Conservation (phyloP, 805 yeast species). For the Candida jianshihensis region DNA sequence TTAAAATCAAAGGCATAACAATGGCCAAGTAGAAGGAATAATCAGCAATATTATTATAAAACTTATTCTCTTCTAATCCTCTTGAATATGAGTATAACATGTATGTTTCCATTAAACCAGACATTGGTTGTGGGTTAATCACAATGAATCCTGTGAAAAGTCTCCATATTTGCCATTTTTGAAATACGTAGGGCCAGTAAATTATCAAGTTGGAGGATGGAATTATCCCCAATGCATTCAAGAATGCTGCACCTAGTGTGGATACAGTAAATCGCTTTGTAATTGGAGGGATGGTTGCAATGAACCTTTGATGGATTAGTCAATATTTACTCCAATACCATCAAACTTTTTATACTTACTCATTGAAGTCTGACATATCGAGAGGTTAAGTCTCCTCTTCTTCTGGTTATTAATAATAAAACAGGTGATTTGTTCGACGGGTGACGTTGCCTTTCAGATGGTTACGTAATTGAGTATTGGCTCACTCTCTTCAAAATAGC, state of each 20-base stretch:
- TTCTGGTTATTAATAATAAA: background rate
- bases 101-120: conserved; percentile 44
- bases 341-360: conserved; percentile 1
- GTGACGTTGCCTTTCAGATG: too few relatives aligned
- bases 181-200: conserved; percentile 24
- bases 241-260: conserved; percentile 39
- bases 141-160: conserved; percentile 44
- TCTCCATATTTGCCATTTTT: conserved; percentile 37
- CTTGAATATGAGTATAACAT: conserved; percentile 51
- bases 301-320: conserved; percentile 24
- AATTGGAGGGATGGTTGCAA: conserved; percentile 46
- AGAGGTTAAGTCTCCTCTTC: background rate
- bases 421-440: too few relatives aligned
- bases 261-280: conserved; percentile 48
- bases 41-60: conserved; percentile 42
- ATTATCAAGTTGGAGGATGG: conserved; percentile 18
- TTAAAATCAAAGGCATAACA: conserved; percentile 40
- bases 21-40: conserved; percentile 47
- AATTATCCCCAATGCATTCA: conserved; percentile 24
- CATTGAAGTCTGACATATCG: conserved; percentile 9
- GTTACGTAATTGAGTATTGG: too few relatives aligned
- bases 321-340: background rate
- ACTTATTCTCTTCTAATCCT: conserved; percentile 49
- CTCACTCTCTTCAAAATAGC: too few relatives aligned
- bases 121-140: conserved; percentile 34